Conservation (phyloP, 2,329 filamentous ascomycete species). For the Plenodomus biglobosus region DNA sequence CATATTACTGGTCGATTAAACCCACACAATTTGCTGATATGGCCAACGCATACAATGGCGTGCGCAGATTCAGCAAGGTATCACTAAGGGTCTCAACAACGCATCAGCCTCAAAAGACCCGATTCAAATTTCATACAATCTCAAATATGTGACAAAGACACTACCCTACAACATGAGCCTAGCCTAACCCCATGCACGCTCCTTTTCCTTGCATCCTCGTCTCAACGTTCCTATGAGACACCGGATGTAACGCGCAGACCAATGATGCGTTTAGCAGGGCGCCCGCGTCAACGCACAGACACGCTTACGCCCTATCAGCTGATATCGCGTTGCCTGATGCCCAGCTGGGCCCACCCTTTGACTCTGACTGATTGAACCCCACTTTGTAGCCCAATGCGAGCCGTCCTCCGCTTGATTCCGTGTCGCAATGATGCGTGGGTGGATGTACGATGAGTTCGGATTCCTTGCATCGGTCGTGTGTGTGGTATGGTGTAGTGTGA, state of each 20-base stretch:
- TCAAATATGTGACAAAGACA: background rate
- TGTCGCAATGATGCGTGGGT: too few species aligned
- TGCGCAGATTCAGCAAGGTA: background rate
- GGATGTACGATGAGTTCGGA: too few species aligned
- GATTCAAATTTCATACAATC: background rate
- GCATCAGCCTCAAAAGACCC: background rate
- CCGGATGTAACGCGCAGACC: conserved; percentile 2
- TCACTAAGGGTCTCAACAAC: background rate
- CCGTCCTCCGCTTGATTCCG: too few species aligned
- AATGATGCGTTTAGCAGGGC: conserved; percentile 5
- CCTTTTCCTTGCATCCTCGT: conserved; percentile 1
- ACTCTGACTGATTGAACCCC: too few species aligned
- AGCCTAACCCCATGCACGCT: background rate
- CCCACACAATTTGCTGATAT: too few species aligned
- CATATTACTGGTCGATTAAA: background rate
- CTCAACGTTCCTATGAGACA: background rate
- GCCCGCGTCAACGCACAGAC: conserved; percentile 20
- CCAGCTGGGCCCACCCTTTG: conserved; percentile 1
- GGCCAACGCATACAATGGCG: background rate
- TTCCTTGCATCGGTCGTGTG: too few species aligned
- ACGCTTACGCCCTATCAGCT: conserved; percentile 35
- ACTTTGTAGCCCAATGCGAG: too few species aligned
- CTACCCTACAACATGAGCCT: background rate
- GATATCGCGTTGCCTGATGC: conserved; percentile 32
- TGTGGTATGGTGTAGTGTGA: too few species aligned